Evolutionary conservation across 257 asterid species (phyloP), one percentile per base, ranked within the genome.

Genomic region (Phtheirospermum japonicum): DNA sequence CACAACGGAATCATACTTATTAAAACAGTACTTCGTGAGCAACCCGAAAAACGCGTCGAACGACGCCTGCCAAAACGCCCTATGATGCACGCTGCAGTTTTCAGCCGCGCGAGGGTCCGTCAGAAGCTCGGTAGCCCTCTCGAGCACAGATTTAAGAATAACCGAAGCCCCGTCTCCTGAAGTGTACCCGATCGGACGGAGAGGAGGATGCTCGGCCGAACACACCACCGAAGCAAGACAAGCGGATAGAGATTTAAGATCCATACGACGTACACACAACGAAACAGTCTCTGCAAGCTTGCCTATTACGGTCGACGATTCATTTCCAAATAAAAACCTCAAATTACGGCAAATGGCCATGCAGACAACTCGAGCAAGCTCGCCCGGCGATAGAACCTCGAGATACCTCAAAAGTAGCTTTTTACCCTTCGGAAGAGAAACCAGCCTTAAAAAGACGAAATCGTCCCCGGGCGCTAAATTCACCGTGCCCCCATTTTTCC

Each of bases 211-310:
- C 74, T 87, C 93, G 1, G 72, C 39, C 39, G 93, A 82, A 67
- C 93, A 87, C 42, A 82, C 93, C 31, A 87, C 95, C 6, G 95
- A 87, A 51, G 93, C 95, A 67, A 87, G 88, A 72, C 93, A 87
- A 19, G 88, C 82, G 61, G 90, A 82, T 14, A 87, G 81, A 11
- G 87, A 69, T 70, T 80, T 84, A 33, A 87, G 86, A 70, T 82
- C 93, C 95, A 87, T 80, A n/a, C 53, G 31, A 11, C 58, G 71
- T 59, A 82, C 72, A 68, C 79, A 77, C 0, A 68, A 55, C 5
- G 93, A 73, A 9, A 87, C 76, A 3, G 84, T 58, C 52, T 65
- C 77, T 45, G 82, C 86, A 9, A 87, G 83, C 52, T 61, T 74
- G 56, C 43, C 48, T 55, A 71, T 73, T 48, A 85, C 64, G 46